Percentiles rank a stretch among this genome's conserved stretches.
Conservation (phyloP, 179 eudicot species). For the Actinidia polygama region DNA sequence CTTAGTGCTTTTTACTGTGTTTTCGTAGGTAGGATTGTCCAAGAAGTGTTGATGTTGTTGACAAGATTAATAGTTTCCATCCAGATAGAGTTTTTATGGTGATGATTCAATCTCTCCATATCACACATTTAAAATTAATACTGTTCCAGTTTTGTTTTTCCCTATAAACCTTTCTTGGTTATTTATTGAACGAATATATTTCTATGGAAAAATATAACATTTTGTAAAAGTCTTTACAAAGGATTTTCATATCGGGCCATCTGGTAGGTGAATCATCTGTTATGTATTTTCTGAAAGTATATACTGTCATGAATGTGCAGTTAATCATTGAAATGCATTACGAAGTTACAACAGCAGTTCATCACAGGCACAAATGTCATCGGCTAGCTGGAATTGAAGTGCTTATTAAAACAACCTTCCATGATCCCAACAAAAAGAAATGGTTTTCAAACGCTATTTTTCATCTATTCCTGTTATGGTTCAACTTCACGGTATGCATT, state of each 20-base stretch:
- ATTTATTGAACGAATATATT: too few relatives aligned
- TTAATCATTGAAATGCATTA: constrained; percentile 89
- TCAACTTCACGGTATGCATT: too few relatives aligned
- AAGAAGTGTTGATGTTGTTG: constrained; percentile 57
- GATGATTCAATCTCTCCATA: constrained; percentile 18
- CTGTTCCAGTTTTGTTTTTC: too few relatives aligned
- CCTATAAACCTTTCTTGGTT: too few relatives aligned
- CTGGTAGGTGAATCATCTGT: background rate
- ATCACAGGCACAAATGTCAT: constrained; percentile 76
- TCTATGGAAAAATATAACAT: too few relatives aligned
- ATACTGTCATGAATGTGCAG: constrained; percentile 48
- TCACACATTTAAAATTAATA: background rate
- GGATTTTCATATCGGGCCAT: background rate
- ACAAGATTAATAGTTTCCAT: constrained; percentile 87
- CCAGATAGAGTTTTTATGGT: constrained; percentile 98
- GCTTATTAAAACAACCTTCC: constrained; percentile 39
- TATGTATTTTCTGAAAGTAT: constrained; percentile 12
- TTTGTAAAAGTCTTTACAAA: too few relatives aligned
- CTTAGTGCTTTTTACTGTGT: constrained; percentile 10
- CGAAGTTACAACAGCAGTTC: constrained; percentile 77
- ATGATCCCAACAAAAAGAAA: too few relatives aligned
- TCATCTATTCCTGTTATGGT: background rate
- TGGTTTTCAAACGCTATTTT: background rate
- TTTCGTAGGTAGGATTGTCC: constrained; percentile 62
- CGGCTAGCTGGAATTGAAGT: constrained; percentile 89